phyloP scores from a whole-genome alignment of 495 filamentous ascomycete species.

The Neohortaea acidophila region DNA sequence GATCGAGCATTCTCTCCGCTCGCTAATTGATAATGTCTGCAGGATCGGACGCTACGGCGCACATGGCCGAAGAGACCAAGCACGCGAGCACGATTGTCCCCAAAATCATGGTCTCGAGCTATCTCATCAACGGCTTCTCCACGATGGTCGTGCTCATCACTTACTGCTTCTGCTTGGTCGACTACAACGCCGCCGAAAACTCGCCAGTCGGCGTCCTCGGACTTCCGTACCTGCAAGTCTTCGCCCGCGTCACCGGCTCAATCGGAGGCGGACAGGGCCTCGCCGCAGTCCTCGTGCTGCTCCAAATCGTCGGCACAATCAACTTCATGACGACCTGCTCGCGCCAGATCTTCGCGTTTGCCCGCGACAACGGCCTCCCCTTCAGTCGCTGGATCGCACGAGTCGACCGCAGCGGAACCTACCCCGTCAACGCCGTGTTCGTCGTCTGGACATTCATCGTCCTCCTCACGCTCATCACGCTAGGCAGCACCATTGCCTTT shows the following conservation, averaged over 20 bases:
- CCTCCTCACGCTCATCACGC: constrained; percentile 25
- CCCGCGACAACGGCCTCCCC: constrained; percentile 40
- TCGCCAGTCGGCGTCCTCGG: constrained; percentile 33
- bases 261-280: constrained; percentile 43
- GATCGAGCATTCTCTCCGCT: too few relatives aligned
- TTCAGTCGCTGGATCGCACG: constrained; percentile 37
- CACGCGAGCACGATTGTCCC: constrained; percentile 13
- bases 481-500: constrained; percentile 33
- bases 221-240: too few relatives aligned
- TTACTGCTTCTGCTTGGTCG: constrained; percentile 21
- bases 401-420: constrained; percentile 35
- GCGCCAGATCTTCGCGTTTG: constrained; percentile 27
- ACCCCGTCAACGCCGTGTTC: constrained; percentile 38
- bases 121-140: constrained; percentile 9
- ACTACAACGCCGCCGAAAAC: constrained; percentile 35
- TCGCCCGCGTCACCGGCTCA: constrained; percentile 37
- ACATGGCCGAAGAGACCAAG: constrained; percentile 17
- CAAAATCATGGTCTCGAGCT: constrained; percentile 9
- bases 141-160: constrained; percentile 12
- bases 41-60: constrained; percentile 12
- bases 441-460: constrained; percentile 22
- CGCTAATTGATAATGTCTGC: not conserved
- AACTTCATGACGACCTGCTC: not conserved
- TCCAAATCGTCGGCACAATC: not conserved
- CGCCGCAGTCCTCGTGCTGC: constrained; percentile 18